Evolutionary conservation across 2,329 filamentous ascomycete species (phyloP).

Genomic region (Chaetomium sp.): DNA sequence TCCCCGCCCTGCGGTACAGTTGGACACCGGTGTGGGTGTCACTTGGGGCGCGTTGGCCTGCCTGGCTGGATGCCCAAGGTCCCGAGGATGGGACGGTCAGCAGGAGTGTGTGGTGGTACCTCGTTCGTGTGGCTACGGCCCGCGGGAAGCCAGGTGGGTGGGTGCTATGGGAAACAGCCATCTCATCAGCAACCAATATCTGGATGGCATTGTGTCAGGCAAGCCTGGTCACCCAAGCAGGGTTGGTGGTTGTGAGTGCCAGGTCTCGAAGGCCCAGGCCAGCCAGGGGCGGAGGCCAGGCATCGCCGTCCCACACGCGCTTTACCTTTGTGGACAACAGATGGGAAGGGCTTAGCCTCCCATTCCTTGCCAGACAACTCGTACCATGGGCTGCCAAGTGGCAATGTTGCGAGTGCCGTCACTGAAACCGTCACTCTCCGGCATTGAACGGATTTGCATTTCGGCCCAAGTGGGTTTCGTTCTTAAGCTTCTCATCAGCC

Average conservation of each 20-base stretch:
- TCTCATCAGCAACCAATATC: conserved; percentile 23
- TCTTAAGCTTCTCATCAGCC: conserved; percentile 27
- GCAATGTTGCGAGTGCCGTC: conserved; percentile 38
- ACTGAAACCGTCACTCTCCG: conserved; percentile 33
- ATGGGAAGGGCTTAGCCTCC: conserved; percentile 35
- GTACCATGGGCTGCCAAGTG: conserved; percentile 42
- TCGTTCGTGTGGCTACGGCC: conserved; percentile 23
- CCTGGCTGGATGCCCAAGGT: conserved; percentile 27
- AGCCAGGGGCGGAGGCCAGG: conserved; percentile 31
- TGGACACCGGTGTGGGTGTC: conserved; percentile 30
- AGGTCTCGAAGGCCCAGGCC: conserved; percentile 27
- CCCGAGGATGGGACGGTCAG: conserved; percentile 20
- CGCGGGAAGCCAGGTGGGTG: conserved; percentile 18
- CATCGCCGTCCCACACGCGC: conserved; percentile 33
- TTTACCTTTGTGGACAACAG: conserved; percentile 30
- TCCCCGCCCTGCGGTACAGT: conserved; percentile 22
- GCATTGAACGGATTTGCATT: conserved; percentile 35
- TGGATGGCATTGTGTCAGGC: conserved; percentile 12
- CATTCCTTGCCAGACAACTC: conserved; percentile 33
- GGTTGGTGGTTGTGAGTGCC: conserved; percentile 21
- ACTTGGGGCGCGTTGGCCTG: conserved; percentile 3
- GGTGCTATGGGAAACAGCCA: conserved; percentile 21
- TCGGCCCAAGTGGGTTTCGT: conserved; percentile 36
- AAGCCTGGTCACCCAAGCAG: conserved; percentile 26
- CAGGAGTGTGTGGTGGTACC: conserved; percentile 20